phyloP scores from a whole-genome alignment of 1,139 yeast species.

The Hyphopichia burtonii region DNA sequence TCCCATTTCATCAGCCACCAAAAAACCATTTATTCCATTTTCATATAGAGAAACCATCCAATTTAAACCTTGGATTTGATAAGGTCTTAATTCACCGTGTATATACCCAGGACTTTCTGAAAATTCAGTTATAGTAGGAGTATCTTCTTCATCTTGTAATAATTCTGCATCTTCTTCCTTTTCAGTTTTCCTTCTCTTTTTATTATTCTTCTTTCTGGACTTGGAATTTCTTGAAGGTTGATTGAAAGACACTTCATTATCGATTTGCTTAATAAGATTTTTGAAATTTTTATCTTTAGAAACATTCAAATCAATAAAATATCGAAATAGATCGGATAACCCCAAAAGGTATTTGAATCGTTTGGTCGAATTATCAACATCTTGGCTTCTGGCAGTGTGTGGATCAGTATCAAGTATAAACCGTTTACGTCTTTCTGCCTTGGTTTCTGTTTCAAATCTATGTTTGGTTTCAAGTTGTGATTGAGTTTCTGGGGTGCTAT shows the following conservation, averaged over 20 bases:
- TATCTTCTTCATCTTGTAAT: slow-evolving; percentile 70
- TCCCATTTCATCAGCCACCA: slow-evolving; percentile 52
- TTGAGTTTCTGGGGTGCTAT: background rate
- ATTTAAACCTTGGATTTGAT: slow-evolving; percentile 56
- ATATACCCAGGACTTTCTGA: slow-evolving; percentile 76
- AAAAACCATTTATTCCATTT: slow-evolving; percentile 40
- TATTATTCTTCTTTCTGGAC: slow-evolving; percentile 12
- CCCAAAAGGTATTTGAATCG: slow-evolving; percentile 82
- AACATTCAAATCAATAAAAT: slow-evolving; percentile 82
- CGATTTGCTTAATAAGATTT: slow-evolving; percentile 45
- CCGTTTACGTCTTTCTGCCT: slow-evolving; percentile 39
- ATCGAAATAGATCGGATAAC: slow-evolving; percentile 80
- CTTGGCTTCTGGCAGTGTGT: slow-evolving; percentile 52
- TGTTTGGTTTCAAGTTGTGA: background rate
- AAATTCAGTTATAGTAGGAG: slow-evolving; percentile 54
- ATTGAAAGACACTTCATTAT: slow-evolving; percentile 29
- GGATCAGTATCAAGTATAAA: slow-evolving; percentile 53
- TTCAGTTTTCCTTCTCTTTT: slow-evolving; percentile 66
- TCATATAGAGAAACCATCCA: slow-evolving; percentile 48
- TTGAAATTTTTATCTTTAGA: slow-evolving; percentile 68
- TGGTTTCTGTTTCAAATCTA: slow-evolving; percentile 21
- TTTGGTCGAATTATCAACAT: slow-evolving; percentile 68
- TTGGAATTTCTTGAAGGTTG: slow-evolving; percentile 13
- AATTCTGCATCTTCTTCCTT: slow-evolving; percentile 92
- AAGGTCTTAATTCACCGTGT: slow-evolving; percentile 73